Conservation (phyloP, 2,329 filamentous ascomycete species). For the Acarospora socialis region DNA sequence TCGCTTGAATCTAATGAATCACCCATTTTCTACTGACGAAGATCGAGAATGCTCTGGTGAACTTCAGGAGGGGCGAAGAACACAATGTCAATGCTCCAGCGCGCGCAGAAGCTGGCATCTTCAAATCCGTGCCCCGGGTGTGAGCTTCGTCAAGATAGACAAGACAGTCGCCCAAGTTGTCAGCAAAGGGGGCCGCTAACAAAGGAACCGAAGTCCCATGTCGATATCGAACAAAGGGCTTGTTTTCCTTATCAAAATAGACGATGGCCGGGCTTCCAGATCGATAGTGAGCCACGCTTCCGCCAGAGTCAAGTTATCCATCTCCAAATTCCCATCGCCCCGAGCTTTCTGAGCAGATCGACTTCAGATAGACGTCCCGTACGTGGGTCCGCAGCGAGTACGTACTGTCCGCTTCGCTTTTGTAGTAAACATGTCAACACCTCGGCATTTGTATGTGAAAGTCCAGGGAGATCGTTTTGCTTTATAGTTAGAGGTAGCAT, state of each 20-base stretch:
- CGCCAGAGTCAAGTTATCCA: conserved; percentile 42
- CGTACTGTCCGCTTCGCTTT: conserved; percentile 31
- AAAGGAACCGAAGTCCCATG: conserved; percentile 31
- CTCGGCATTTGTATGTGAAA: conserved; percentile 52
- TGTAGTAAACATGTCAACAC: conserved; percentile 47
- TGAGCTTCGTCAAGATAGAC: conserved; percentile 50
- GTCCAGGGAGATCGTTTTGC: conserved; percentile 40
- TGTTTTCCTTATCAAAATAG: conserved; percentile 34
- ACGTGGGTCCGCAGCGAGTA: conserved; percentile 12
- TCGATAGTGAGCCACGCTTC: conserved; percentile 35
- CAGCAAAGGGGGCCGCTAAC: conserved; percentile 39
- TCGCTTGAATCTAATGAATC: conserved; percentile 32
- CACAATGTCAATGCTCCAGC: conserved; percentile 40
- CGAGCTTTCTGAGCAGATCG: conserved; percentile 30
- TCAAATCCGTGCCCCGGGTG: conserved; percentile 46
- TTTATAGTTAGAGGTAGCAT: conserved; percentile 42
- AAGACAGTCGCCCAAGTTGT: conserved; percentile 37
- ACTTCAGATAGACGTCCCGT: conserved; percentile 23
- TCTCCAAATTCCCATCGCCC: no score
- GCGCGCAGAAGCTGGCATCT: conserved; percentile 32
- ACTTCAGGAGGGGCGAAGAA: conserved; percentile 47
- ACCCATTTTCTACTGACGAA: conserved; percentile 19
- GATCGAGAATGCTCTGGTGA: conserved; percentile 43
- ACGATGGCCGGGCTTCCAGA: conserved; percentile 32
- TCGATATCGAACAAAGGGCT: conserved; percentile 20